phyloP scores from a whole-genome alignment of 2,329 filamentous ascomycete genomes.

The Fusarium nodosum region DNA sequence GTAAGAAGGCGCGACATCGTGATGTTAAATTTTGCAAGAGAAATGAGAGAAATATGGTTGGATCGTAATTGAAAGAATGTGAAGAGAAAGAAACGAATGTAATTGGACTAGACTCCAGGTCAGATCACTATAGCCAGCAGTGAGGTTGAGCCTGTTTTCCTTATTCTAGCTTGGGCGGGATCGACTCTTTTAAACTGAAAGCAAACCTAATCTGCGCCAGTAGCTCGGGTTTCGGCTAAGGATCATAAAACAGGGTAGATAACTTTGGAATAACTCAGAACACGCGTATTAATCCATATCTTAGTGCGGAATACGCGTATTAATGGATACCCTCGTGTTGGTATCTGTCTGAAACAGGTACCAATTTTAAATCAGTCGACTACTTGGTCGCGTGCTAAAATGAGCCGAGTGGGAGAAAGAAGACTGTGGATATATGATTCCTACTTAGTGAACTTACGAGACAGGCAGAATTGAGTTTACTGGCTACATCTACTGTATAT shows the following conservation, averaged over 20 bases:
- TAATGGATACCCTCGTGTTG: too few species aligned
- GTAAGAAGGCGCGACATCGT: constrained; percentile 47
- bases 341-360: background rate
- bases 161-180: constrained; percentile 4
- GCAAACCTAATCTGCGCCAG: background rate
- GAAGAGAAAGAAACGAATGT: constrained; percentile 44
- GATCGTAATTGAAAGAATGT: constrained; percentile 36
- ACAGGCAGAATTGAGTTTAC: background rate
- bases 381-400: background rate
- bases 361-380: constrained; percentile 1
- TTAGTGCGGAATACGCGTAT: background rate
- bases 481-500: background rate
- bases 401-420: constrained; percentile 1
- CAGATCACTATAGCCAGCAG: constrained; percentile 16
- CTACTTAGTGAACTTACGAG: background rate
- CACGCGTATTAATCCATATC: background rate
- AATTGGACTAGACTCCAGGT: constrained; percentile 22
- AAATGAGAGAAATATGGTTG: constrained; percentile 20
- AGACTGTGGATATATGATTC: background rate
- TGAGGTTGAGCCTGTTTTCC: background rate
- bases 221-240: background rate
- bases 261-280: background rate
- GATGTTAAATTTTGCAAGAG: constrained; percentile 10
- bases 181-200: constrained; percentile 36
- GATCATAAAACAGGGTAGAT: background rate